Percentiles rank a stretch among this genome's conserved stretches.
Evolutionary conservation across 345 rosid genomes (phyloP).

Genomic region (Euphorbia tirucalli): DNA sequence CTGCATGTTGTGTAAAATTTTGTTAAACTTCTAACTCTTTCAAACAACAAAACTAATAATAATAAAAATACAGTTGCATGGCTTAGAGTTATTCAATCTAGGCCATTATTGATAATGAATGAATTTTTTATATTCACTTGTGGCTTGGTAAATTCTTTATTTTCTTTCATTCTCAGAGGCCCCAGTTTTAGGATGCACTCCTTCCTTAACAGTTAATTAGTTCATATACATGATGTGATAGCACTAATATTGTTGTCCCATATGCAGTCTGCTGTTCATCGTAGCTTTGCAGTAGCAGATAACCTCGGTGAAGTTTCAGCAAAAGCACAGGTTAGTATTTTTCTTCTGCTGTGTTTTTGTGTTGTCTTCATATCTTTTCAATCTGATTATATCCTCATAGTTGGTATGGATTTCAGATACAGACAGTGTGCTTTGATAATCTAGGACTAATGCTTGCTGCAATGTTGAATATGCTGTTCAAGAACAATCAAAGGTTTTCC

Average conservation of each 20-base stretch:
- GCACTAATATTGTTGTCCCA: constrained; percentile 2
- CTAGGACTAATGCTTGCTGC: constrained; percentile 71
- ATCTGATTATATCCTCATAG: constrained; percentile 16
- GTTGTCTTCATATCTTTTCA: neutral
- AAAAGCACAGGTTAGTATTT: constrained; percentile 65
- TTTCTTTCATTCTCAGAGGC: neutral
- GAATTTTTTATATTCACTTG: neutral
- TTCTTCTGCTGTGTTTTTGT: constrained; percentile 7
- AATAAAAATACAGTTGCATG: neutral
- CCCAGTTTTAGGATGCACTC: neutral
- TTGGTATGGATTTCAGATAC: constrained; percentile 47
- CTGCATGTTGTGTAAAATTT: neutral
- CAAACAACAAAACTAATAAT: neutral
- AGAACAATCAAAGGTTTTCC: constrained; percentile 59
- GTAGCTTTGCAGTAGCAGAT: constrained; percentile 91
- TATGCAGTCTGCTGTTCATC: constrained; percentile 69
- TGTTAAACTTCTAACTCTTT: neutral
- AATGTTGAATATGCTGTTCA: constrained; percentile 46
- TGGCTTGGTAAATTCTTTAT: constrained; percentile 1
- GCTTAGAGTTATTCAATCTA: neutral
- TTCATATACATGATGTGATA: neutral
- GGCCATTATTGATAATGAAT: neutral
- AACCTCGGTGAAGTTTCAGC: constrained; percentile 96
- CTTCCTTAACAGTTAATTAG: neutral
- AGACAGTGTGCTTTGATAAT: constrained; percentile 70